A percentile compares a stretch with the other conserved stretches of the same genome.
Conservation (phyloP, 331 rosid species). For the Rhamnella rubrinervis region DNA sequence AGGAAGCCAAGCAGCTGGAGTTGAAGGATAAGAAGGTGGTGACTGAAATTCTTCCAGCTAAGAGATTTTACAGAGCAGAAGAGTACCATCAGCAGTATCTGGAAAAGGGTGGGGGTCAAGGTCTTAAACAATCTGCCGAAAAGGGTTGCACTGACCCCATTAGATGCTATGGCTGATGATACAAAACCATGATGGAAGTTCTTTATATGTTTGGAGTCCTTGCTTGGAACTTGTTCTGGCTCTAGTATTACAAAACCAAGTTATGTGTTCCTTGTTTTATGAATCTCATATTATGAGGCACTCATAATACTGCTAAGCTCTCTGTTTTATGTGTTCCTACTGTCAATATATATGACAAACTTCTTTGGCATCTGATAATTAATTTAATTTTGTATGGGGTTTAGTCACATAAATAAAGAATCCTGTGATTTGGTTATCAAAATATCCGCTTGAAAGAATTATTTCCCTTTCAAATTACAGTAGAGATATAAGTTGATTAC, state of each 20-base stretch:
- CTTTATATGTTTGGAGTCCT: no score
- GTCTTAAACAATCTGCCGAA: slow-evolving; percentile 58
- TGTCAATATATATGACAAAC: slow-evolving; percentile 10
- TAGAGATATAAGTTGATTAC: slow-evolving; percentile 17
- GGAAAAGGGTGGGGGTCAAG: slow-evolving; percentile 71
- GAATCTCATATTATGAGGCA: not conserved
- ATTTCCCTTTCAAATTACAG: slow-evolving; percentile 12
- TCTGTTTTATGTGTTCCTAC: not conserved
- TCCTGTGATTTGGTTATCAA: not conserved
- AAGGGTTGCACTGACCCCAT: slow-evolving; percentile 84
- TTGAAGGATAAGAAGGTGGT: slow-evolving; percentile 44
- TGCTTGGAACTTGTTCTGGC: not conserved
- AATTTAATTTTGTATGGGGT: not conserved
- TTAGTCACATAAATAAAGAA: not conserved
- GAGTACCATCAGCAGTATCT: slow-evolving; percentile 95
- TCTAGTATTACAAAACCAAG: not conserved
- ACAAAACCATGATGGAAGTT: not conserved
- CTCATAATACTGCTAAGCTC: not conserved
- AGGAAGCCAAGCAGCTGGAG: slow-evolving; percentile 69
- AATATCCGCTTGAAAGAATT: slow-evolving; percentile 9
- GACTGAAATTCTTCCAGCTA: slow-evolving; percentile 80
- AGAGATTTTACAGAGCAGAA: slow-evolving; percentile 83
- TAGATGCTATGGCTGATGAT: slow-evolving; percentile 69
- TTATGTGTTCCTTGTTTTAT: not conserved
- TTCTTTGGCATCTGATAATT: not conserved